These are phyloP conservation scores for Colletotrichum horii DNA, from an alignment of 2,329 filamentous ascomycete genomes.

Conservation along the genomic window DNA sequence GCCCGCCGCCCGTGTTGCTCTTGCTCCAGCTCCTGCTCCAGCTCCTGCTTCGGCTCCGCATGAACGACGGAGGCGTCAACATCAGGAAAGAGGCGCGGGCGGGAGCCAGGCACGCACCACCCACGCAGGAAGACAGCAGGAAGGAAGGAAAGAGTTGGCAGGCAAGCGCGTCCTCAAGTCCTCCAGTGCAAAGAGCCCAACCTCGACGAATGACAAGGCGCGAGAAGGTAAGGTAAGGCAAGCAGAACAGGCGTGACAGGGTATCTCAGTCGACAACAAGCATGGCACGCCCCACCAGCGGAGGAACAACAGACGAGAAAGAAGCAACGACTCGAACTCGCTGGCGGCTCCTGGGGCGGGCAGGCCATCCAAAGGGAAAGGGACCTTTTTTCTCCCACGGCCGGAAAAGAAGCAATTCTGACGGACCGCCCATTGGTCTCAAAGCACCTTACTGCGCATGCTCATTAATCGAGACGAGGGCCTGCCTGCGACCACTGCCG, in stretches of 20 bases:
- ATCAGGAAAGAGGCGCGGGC: neutral
- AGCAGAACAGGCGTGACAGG: neutral
- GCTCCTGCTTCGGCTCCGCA: slow-evolving; percentile 5
- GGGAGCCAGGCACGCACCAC: neutral
- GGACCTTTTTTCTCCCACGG: neutral
- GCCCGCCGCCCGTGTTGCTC: neutral
- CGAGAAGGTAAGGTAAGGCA: neutral
- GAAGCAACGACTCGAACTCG: slow-evolving; percentile 13
- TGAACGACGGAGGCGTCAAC: neutral
- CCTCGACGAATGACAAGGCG: neutral
- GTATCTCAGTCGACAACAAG: neutral
- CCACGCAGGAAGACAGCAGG: neutral
- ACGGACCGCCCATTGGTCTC: neutral
- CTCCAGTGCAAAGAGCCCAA: neutral
- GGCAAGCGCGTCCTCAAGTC: neutral
- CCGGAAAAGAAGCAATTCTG: slow-evolving; percentile 5
- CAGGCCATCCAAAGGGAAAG: neutral
- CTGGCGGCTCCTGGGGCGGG: neutral
- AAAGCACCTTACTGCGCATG: neutral
- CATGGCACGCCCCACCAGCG: slow-evolving; percentile 8
- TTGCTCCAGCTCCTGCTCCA: neutral
- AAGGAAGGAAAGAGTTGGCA: neutral
- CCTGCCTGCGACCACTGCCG: neutral
- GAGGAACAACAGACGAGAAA: slow-evolving; percentile 9
- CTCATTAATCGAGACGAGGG: neutral